These are phyloP conservation scores for Nidula microcarpa DNA, from an alignment of 768 basidiomycete species.

Conservation along the genomic window DNA sequence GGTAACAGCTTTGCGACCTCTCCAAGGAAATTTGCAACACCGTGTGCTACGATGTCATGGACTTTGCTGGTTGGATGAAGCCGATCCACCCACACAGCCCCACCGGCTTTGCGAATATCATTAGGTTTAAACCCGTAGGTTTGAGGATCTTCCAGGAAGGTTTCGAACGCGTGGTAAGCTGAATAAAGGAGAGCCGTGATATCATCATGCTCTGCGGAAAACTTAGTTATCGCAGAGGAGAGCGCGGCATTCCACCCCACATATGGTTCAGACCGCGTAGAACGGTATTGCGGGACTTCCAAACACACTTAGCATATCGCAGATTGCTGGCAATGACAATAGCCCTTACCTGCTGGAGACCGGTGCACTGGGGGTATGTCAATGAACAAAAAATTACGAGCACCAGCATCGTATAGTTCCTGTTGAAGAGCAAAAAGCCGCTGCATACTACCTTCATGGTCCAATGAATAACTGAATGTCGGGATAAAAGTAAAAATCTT, in stretches of 20 bases:
- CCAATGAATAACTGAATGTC: constrained; percentile 8
- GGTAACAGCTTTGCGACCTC: not conserved
- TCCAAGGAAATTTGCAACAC: constrained; percentile 34
- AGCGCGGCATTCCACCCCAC: constrained; percentile 46
- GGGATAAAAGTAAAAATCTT: not conserved
- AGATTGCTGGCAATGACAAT: not conserved
- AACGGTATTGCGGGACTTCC: constrained; percentile 1
- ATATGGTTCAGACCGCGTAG: constrained; percentile 8
- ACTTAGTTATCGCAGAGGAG: constrained; percentile 22
- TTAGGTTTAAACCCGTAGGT: constrained; percentile 30
- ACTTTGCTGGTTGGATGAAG: constrained; percentile 52
- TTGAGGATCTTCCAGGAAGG: constrained; percentile 42
- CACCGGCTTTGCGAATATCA: constrained; percentile 27
- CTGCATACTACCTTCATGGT: constrained; percentile 19
- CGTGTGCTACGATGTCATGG: constrained; percentile 45
- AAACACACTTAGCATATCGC: not conserved
- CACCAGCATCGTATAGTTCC: constrained; percentile 43
- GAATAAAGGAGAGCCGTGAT: constrained; percentile 48
- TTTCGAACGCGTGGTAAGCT: constrained; percentile 40
- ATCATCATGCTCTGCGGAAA: constrained; percentile 37
- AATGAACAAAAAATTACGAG: constrained; percentile 55
- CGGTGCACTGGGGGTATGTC: constrained; percentile 55
- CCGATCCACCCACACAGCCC: constrained; percentile 47
- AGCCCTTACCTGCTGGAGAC: constrained; percentile 38
- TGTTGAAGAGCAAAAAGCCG: constrained; percentile 43